Base-by-base conservation (phyloP, 768 basidiomycete genomes). In the Tremella mesenterica region DNA sequence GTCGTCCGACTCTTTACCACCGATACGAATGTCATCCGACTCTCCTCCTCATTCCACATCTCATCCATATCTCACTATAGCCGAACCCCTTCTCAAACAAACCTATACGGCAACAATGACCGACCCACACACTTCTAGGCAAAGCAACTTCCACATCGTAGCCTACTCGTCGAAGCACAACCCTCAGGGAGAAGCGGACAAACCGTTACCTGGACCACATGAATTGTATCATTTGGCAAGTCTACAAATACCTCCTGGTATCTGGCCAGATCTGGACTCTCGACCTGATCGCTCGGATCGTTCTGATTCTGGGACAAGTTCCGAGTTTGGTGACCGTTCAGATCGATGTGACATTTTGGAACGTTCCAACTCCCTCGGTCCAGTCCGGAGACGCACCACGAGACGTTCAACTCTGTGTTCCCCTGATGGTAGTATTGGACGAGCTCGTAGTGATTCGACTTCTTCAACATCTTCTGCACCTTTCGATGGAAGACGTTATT, bases 261-360 rank as follows among this genome's bases (percentile, higher is more conserved):
- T 67, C 38, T 70, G 65, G 65, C 65, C 65, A 16, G 67, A 69
- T 28, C 66, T 64, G 67, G 67, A 69, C n/a, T n/a, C n/a, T n/a
- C n/a, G n/a, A n/a, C n/a, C n/a, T n/a, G n/a, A n/a, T n/a, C n/a
- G n/a, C n/a, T n/a, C n/a, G n/a, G n/a, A n/a, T n/a, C n/a, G n/a
- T n/a, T n/a, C n/a, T n/a, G n/a, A n/a, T n/a, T n/a, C n/a, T n/a
- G n/a, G n/a, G n/a, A n/a, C n/a, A n/a, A n/a, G n/a, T n/a, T n/a
- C n/a, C n/a, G n/a, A n/a, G n/a, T n/a, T n/a, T n/a, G n/a, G n/a
- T n/a, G n/a, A n/a, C n/a, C n/a, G n/a, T n/a, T n/a, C n/a, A n/a
- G n/a, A n/a, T n/a, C n/a, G n/a, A n/a, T n/a, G n/a, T n/a, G n/a
- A n/a, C n/a, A n/a, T n/a, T n/a, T n/a, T n/a, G n/a, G n/a, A n/a